These are phyloP conservation scores for Xylaria multiplex DNA, from an alignment of 2,329 filamentous ascomycete species.

Conservation along the genomic window DNA sequence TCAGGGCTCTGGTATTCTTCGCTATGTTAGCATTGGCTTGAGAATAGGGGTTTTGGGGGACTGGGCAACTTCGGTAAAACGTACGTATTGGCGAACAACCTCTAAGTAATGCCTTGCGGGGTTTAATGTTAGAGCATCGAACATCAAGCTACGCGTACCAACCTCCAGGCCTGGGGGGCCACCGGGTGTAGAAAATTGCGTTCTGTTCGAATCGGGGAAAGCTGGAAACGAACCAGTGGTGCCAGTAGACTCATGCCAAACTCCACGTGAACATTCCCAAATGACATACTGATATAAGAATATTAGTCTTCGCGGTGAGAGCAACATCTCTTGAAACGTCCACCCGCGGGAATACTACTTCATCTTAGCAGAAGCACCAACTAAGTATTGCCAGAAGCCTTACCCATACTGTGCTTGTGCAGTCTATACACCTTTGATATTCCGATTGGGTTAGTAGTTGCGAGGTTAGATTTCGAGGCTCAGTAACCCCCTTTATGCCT, in stretches of 20 bases:
- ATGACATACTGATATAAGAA: conserved; percentile 21
- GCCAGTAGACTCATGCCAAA: conserved; percentile 4
- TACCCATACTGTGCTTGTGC: neutral
- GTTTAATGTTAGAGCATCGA: neutral
- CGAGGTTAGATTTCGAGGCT: conserved; percentile 8
- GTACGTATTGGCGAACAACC: neutral
- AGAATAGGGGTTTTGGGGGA: no score
- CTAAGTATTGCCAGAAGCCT: neutral
- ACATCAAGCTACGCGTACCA: no score
- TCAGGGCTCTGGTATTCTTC: conserved; percentile 4
- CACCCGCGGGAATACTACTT: conserved; percentile 18
- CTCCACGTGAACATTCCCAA: conserved; percentile 16
- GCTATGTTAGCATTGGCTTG: neutral
- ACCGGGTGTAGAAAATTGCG: no score
- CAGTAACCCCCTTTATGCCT: conserved; percentile 15
- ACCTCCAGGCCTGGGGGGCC: no score
- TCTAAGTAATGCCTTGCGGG: neutral
- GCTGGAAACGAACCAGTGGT: neutral
- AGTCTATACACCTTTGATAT: neutral
- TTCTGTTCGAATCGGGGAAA: neutral
- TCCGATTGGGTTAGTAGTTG: neutral
- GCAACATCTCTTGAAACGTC: conserved; percentile 23
- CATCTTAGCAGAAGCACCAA: neutral
- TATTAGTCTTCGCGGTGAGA: conserved; percentile 20
- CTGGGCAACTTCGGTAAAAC: neutral